phyloP scores from a whole-genome alignment of 371 early-diverging fungal genomes.

The Mortierella sp. region DNA sequence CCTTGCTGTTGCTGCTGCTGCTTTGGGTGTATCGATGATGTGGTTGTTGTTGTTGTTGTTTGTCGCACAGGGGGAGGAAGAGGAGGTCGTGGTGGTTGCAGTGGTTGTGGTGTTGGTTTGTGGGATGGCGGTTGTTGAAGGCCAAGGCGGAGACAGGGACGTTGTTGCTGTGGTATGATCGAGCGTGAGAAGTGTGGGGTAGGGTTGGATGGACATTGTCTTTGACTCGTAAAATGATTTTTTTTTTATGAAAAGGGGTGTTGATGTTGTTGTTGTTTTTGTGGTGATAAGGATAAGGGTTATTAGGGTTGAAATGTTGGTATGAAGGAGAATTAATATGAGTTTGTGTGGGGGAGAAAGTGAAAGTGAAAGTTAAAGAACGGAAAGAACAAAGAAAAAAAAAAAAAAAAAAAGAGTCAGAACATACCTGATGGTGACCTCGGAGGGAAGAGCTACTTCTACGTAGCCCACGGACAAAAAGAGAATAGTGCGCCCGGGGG shows the following conservation, averaged over 20 bases:
- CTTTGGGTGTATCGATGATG: neutral
- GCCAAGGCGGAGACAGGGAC: slow-evolving; percentile 4
- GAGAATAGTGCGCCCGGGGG: neutral
- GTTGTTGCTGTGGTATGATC: neutral
- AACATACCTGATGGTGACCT: neutral
- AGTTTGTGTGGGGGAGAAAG: neutral
- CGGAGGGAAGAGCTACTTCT: neutral
- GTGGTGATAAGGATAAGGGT: neutral
- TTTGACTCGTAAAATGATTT: neutral
- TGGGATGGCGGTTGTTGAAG: slow-evolving; percentile 8
- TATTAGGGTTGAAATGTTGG: neutral
- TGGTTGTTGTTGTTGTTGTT: neutral
- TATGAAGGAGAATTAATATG: neutral
- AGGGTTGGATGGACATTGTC: neutral
- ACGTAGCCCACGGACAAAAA: slow-evolving; percentile 4
- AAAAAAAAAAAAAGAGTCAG: neutral
- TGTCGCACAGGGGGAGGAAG: neutral
- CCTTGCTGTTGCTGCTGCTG: neutral
- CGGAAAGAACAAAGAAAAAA: neutral
- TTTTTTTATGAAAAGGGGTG: neutral
- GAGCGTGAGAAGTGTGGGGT: neutral
- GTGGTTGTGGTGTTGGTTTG: neutral
- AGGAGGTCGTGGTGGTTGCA: neutral
- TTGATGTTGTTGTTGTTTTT: neutral
- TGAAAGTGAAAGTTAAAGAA: neutral